A percentile compares a stretch with the other conserved stretches of the same genome.
Conservation (phyloP, 2,329 filamentous ascomycete genomes). For the Pseudopithomyces maydicus region DNA sequence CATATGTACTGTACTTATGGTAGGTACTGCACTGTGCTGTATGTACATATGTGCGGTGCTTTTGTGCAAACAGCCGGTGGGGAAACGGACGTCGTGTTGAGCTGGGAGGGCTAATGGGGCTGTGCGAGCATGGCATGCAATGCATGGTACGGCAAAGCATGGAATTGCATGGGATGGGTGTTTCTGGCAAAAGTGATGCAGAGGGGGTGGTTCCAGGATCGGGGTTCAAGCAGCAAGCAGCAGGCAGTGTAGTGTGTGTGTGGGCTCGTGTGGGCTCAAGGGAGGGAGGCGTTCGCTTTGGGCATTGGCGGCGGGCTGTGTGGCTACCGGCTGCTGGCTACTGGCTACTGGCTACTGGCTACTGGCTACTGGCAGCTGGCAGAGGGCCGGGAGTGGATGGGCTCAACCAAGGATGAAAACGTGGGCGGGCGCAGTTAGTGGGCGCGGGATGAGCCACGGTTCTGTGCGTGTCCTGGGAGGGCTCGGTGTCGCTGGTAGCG, state of each 20-base stretch:
- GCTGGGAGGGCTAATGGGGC: constrained; percentile 14
- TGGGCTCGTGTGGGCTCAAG: constrained; percentile 1
- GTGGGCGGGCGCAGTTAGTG: constrained; percentile 14
- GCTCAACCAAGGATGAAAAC: constrained; percentile 10
- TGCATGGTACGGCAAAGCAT: too few relatives aligned
- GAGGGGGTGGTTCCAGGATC: constrained; percentile 5
- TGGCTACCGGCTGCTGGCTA: too few relatives aligned
- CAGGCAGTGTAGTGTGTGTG: neutral
- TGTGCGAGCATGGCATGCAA: constrained; percentile 28
- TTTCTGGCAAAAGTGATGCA: constrained; percentile 27
- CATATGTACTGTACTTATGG: too few relatives aligned
- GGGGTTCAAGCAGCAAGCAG: constrained; percentile 10
- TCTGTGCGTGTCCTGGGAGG: neutral
- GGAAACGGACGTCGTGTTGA: constrained; percentile 8
- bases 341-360: too few relatives aligned
- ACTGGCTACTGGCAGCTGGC: too few relatives aligned
- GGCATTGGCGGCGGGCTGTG: constrained; percentile 4
- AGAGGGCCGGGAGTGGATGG: neutral
- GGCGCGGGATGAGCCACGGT: constrained; percentile 3
- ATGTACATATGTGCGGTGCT: too few relatives aligned
- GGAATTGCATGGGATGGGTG: too few relatives aligned
- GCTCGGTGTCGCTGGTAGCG: too few relatives aligned
- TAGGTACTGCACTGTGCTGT: too few relatives aligned
- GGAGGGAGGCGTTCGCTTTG: constrained; percentile 9
- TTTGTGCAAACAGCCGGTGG: neutral